Evolutionary conservation across 2,329 filamentous ascomycete species (phyloP), one percentile per base, ranked within the genome.

Genomic region (Colletotrichum liaoningense): DNA sequence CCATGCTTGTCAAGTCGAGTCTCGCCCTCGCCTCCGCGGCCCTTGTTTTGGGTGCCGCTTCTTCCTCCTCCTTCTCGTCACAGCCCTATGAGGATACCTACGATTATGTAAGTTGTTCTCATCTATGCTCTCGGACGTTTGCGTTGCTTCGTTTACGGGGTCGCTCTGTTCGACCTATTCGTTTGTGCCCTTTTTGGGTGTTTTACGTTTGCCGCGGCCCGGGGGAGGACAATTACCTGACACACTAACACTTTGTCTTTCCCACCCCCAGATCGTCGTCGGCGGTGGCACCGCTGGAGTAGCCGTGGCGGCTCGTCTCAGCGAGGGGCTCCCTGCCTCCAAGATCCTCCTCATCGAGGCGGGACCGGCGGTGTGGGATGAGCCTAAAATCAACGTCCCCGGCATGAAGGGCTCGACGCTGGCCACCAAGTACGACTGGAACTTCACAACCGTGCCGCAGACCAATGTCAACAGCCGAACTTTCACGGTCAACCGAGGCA

Each of bases 361-460:
- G 5, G 80, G 80, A 0, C 78, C 79, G 9, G 69, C 73, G 3
- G 77, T 72, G 1, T 74, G 68, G n/a, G 76, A 77, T 16, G 77
- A 78, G 65, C 72, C 73, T 16, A 74, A 67, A 6, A 80, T 80
- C 73, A 79, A 79, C 56, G 74, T 80, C 22, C 79, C 78, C 0
- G 79, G 77, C 30, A 75, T 78, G 75, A 76, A 76, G 42, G 78
- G 78, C 5, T 74, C 77, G 19, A 77, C 77, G 14, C 49, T 78
- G 24, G 76, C 73, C 16, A 75, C 71, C 11, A 69, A 69, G 3
- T 80, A 79, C 49, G 80, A 86, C 77, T 83, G 84, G 77, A 82
- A 81, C 63, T 84, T 86, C 76, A 80, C 82, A 11, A 84, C 85
- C 0, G 78, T 79, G 7, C 79, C 84, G 2, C 85, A 86, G 63